Conservation (phyloP, 176 grass and related monocot genomes). For the Eleusine coracana region DNA sequence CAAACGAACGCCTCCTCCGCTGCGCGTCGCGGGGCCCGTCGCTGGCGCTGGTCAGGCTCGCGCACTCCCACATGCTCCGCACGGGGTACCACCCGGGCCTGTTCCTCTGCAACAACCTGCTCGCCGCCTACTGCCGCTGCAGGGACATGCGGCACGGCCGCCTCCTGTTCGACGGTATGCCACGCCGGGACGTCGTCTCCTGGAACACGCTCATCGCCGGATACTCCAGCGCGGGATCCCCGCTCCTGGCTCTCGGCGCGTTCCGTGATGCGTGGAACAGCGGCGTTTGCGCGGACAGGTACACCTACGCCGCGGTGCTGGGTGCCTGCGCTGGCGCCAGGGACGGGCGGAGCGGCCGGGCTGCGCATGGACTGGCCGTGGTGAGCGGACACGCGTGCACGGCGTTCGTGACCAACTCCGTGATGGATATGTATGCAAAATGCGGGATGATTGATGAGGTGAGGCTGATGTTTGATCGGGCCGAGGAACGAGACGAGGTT, state of each 20-base stretch:
- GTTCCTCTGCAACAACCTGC: conserved; percentile 61
- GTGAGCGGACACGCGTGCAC: conserved; percentile 51
- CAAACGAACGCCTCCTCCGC: conserved; percentile 50
- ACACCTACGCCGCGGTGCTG: conserved; percentile 51
- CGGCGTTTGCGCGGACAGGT: conserved; percentile 33
- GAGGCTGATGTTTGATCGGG: conserved; percentile 76
- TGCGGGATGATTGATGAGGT: conserved; percentile 74
- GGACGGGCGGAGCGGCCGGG: conserved; percentile 44
- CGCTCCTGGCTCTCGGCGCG: conserved; percentile 33
- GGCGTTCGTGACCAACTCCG: conserved; percentile 62
- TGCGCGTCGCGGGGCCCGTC: conserved; percentile 39
- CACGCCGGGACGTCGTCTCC: conserved; percentile 46
- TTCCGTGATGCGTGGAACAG: conserved; percentile 45
- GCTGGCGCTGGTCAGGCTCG: conserved; percentile 55
- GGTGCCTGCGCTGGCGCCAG: conserved; percentile 25
- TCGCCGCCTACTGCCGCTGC: conserved; percentile 46
- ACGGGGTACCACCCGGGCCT: conserved; percentile 39
- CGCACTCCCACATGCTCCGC: conserved; percentile 75
- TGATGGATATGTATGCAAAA: conserved; percentile 78
- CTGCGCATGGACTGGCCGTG: conserved; percentile 59
- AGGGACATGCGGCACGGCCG: conserved; percentile 42
- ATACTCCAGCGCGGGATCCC: conserved; percentile 30
- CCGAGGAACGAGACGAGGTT: conserved; percentile 62
- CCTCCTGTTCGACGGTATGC: conserved; percentile 69
- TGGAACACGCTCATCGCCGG: conserved; percentile 72